Base-by-base conservation (phyloP, 305 asterid species). In the Nicotiana rustica region DNA sequence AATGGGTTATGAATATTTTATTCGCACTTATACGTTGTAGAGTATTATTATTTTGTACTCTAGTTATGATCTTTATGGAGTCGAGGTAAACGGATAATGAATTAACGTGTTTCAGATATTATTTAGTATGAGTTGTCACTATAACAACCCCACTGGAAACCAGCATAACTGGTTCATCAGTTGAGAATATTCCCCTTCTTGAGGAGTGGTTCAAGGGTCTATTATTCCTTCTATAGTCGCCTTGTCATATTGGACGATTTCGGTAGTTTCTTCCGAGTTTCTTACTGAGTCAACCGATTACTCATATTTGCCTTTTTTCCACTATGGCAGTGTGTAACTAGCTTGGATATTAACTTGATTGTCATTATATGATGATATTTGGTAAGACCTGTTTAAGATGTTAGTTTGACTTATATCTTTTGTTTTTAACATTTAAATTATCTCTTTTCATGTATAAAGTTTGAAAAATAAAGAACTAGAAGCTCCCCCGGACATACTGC, bases 141-240 rank as follows among this genome's bases (percentile, higher is more conserved):
- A 17, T 69, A 3, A 52, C 1, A 52, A 67, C 15, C 31, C 31
- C 31, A 41, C 10, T 70, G 19, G 36, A 41, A 44, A 18, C 10
- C 0, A 44, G 78, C 35, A 12, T 70, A 52, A 8, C 15, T 52
- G 57, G 4, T 55, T 14, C 14, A 14, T 55, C 60, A 14, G 0
- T 55, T 19, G 19, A 44, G 6, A 25, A 57, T 77, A 60, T 60
- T 52, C 35, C 68, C 4, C 17, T n/a, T 19, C 4, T 35, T 5
- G 57, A n/a, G 69, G 19, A 77, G 81, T 59, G 17, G 69, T n/a
- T 33, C 18, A 33, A 2, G 81, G 21, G 81, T 56, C 21, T 56
- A 52, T 77, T 31, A 4, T 77, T 77, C 55, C 29, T 59, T 61
- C 6, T 17, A 77, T 57, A 12, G 10, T 13, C 6, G 3, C 68